Evolutionary conservation across 176 grass and related monocot species (phyloP), one percentile per base, ranked within the genome.

Genomic region (Avena eriantha): DNA sequence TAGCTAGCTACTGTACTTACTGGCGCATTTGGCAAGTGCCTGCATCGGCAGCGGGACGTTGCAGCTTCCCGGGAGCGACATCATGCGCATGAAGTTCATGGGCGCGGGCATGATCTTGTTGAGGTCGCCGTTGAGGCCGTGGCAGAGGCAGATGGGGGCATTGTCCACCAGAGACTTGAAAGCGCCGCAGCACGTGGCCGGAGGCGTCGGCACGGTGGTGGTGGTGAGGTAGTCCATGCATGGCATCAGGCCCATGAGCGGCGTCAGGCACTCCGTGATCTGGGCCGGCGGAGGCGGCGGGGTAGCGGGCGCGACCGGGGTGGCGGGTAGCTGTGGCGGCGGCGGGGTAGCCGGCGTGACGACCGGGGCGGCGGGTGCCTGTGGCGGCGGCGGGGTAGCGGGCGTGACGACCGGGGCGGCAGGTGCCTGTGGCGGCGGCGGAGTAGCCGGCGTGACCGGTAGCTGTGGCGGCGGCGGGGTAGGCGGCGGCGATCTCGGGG

Each of bases 91-190:
- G 61, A 78, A 48, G 0, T 70, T 11, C 18, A 69, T 70, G 16
- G 39, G 63, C 0, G 73, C 73, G 3, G 86, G 80, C 86, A 59
- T 83, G 36, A 83, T 13, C 73, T 78, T 69, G 63, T 78, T 77
- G 63, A 88, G 59, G 74, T 77, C 74, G 29, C 49, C 74, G 74
- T 77, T 77, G 4, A 77, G 48, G 74, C 74, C 74, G 29, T 83
- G 86, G 86, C 86, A 88, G 50, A 88, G 72, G 73, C 86, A 88
- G 36, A 78, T 78, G 26, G 86, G 39, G 1, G 50, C 86, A 10
- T 48, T 47, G 50, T 70, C 33, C 24, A 83, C 63, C 0, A 88
- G 26, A 0, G 74, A 55, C 74, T 77, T 77, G 74, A 77, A 77
- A 4, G 26, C 74, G 49, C 10, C 74, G 80, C 86, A 88, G 73